Percentiles rank a stretch among this genome's conserved stretches.
These are phyloP conservation scores for Ilyonectria destructans DNA, from an alignment of 2,329 filamentous ascomycete species.

Conservation along the genomic window DNA sequence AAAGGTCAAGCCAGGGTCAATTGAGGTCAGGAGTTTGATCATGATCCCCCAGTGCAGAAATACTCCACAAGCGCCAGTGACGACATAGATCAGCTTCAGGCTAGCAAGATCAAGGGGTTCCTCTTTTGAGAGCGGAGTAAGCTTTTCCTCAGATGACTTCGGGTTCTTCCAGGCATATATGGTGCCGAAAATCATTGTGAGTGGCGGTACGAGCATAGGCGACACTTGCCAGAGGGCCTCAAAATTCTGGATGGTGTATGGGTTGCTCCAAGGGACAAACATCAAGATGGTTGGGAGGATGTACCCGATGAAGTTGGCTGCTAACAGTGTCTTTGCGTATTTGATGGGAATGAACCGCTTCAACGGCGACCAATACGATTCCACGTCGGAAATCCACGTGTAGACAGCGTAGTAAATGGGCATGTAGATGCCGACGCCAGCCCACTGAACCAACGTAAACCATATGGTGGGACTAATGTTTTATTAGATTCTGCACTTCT, in stretches of 20 bases:
- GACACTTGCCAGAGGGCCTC: not conserved
- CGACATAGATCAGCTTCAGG: not conserved
- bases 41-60: constrained; percentile 1
- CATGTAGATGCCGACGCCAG: not conserved
- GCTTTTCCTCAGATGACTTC: not conserved
- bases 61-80: not conserved
- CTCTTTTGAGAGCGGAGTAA: not conserved
- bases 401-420: constrained; percentile 18
- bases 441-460: not conserved
- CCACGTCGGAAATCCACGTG: constrained; percentile 4
- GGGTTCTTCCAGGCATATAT: not conserved
- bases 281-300: not conserved
- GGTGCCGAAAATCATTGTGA: not conserved
- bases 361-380: constrained; percentile 24
- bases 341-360: constrained; percentile 1
- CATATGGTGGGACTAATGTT: not conserved
- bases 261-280: not conserved
- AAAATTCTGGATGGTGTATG: not conserved
- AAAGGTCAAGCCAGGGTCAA: not conserved
- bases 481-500: not conserved
- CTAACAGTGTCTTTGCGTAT: not conserved
- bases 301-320: not conserved
- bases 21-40: not conserved
- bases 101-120: not conserved
- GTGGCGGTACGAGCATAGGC: not conserved